Conservation (phyloP, 768 basidiomycete species). For the Boletus eberwhitei region DNA sequence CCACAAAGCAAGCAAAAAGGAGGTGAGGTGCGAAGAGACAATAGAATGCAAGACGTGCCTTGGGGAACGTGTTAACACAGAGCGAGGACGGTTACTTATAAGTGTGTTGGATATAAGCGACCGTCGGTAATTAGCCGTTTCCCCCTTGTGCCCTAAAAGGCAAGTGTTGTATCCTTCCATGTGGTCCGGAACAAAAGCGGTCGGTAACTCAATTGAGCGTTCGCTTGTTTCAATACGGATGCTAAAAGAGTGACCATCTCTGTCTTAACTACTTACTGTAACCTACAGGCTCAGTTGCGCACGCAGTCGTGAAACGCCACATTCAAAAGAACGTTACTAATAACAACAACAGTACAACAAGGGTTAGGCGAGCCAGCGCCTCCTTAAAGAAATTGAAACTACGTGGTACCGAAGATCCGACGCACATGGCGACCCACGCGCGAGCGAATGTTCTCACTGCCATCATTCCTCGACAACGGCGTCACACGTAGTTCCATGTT, state of each 20-base stretch:
- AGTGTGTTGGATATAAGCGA: slow-evolving; percentile 9
- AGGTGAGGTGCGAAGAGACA: background rate
- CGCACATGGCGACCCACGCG: slow-evolving; percentile 30
- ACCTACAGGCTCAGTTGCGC: no score
- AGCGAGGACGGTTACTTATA: slow-evolving; percentile 9
- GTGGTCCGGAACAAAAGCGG: slow-evolving; percentile 26
- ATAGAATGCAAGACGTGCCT: background rate
- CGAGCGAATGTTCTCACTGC: slow-evolving; percentile 12
- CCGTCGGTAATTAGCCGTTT: slow-evolving; percentile 3
- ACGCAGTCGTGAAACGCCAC: background rate
- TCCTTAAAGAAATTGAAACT: background rate
- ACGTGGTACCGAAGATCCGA: slow-evolving; percentile 22
- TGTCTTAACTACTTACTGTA: no score
- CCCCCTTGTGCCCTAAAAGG: slow-evolving; percentile 32
- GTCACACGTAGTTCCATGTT: slow-evolving; percentile 21
- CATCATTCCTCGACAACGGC: slow-evolving; percentile 5
- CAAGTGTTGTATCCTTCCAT: slow-evolving; percentile 27
- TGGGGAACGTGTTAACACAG: slow-evolving; percentile 3
- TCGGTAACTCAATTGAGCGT: slow-evolving; percentile 12
- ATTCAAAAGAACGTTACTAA: background rate
- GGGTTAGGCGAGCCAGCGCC: slow-evolving; percentile 18
- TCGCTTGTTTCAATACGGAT: slow-evolving; percentile 14
- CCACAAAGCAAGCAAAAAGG: background rate
- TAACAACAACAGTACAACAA: background rate
- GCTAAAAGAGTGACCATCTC: no score